Percentiles rank a stretch among this genome's conserved stretches.
These are phyloP conservation scores for Lachnum nothofagi DNA, from an alignment of 2,329 filamentous ascomycete species.

Conservation along the genomic window DNA sequence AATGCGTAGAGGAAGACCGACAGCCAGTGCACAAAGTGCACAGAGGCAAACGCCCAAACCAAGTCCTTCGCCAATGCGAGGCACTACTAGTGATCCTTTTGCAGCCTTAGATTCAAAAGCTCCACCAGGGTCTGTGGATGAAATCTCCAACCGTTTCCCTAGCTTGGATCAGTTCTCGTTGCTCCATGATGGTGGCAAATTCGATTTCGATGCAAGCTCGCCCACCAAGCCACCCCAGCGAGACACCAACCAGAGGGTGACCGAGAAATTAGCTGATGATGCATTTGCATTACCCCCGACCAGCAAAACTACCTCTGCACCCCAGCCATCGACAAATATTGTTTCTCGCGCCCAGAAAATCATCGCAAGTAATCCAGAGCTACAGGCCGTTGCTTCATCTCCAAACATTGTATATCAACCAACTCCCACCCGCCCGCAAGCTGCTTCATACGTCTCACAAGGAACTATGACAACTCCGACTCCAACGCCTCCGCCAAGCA, in stretches of 20 bases:
- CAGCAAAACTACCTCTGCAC: constrained; percentile 13
- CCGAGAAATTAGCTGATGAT: constrained; percentile 76
- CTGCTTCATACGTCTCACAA: constrained; percentile 52
- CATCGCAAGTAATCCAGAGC: constrained; percentile 57
- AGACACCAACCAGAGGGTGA: constrained; percentile 60
- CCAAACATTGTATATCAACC: constrained; percentile 30
- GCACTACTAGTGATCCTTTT: constrained; percentile 75
- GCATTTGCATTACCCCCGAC: constrained; percentile 55
- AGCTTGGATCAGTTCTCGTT: constrained; percentile 90
- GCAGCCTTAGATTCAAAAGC: constrained; percentile 74
- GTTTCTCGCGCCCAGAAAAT: constrained; percentile 60
- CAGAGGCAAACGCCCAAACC: constrained; percentile 47
- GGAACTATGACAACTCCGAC: constrained; percentile 77
- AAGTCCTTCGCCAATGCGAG: constrained; percentile 64
- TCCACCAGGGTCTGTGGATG: constrained; percentile 57
- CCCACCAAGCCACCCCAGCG: constrained; percentile 45
- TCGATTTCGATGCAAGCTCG: constrained; percentile 68
- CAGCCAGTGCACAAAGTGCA: constrained; percentile 44
- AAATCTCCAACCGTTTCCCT: constrained; percentile 80
- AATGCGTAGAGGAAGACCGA: constrained; percentile 82
- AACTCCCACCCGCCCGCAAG: constrained; percentile 36
- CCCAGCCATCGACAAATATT: constrained; percentile 32
- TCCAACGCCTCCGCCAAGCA: constrained; percentile 41
- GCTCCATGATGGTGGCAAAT: constrained; percentile 77
- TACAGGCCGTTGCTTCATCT: constrained; percentile 45